These are phyloP conservation scores for Saccharata proteae DNA, from an alignment of 2,329 filamentous ascomycete genomes.

Conservation along the genomic window DNA sequence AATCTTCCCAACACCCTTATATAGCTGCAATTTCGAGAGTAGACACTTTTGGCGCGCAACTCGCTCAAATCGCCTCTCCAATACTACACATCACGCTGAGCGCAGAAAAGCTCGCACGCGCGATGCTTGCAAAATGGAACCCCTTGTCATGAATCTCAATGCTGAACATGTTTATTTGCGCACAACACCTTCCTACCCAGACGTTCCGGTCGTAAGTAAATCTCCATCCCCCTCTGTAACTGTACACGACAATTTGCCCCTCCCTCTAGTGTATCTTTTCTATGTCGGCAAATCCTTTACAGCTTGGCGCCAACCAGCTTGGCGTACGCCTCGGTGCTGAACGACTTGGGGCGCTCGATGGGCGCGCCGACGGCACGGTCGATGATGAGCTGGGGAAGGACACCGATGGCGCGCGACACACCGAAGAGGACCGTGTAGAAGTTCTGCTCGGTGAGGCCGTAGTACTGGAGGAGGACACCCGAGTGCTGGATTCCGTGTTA, in stretches of 20 bases:
- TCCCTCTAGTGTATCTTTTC: constrained; percentile 7
- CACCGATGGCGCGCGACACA: constrained; percentile 95
- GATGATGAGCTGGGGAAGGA: constrained; percentile 98
- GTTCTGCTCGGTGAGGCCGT: constrained; percentile 95
- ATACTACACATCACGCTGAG: no score
- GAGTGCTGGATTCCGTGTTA: constrained; percentile 70
- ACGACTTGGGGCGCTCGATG: constrained; percentile 98
- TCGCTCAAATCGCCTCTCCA: no score
- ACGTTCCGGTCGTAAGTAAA: no score
- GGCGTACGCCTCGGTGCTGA: constrained; percentile 93
- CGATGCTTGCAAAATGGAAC: no score
- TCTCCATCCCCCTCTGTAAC: no score
- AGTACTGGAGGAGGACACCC: constrained; percentile 98
- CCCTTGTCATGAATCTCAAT: no score
- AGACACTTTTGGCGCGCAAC: no score
- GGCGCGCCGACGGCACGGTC: constrained; percentile 94
- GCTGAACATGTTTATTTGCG: no score
- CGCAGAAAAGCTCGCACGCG: no score
- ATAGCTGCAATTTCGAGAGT: no score
- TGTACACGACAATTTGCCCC: constrained; percentile 6
- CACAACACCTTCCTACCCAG: no score
- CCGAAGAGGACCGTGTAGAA: constrained; percentile 99
- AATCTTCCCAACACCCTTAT: no score
- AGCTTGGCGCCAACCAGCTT: constrained; percentile 85
- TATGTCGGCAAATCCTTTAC: constrained; percentile 40